Percentiles rank a stretch among this genome's conserved stretches.
These are phyloP conservation scores for Pseudogymnoascus sp. DNA, from an alignment of 2,329 filamentous ascomycete species.

Conservation along the genomic window DNA sequence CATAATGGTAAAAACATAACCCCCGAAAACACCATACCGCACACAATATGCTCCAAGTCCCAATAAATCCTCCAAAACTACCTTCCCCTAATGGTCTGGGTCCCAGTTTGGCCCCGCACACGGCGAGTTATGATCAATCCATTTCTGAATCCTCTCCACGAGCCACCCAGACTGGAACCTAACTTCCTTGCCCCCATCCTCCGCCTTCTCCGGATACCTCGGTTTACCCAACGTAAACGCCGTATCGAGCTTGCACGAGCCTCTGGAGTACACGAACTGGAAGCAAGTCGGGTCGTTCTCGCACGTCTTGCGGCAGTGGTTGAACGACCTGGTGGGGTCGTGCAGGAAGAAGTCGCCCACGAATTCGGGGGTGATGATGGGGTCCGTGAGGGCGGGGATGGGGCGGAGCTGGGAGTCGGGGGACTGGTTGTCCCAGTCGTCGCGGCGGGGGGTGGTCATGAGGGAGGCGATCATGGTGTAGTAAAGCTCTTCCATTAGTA, in stretches of 20 bases:
- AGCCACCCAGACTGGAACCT: conserved; percentile 11
- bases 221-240: conserved; percentile 13
- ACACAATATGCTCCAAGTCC: neutral
- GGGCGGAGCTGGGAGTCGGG: conserved; percentile 39
- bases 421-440: conserved; percentile 46
- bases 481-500: conserved; percentile 43
- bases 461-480: conserved; percentile 38
- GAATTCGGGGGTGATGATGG: neutral
- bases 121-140: neutral
- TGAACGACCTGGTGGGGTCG: conserved; percentile 33
- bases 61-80: neutral
- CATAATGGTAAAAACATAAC: neutral
- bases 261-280: conserved; percentile 27
- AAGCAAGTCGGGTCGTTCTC: conserved; percentile 28
- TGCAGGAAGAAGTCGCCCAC: conserved; percentile 29
- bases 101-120: neutral
- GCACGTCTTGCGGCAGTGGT: conserved; percentile 43
- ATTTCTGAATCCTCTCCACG: conserved; percentile 7
- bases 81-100: neutral
- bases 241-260: conserved; percentile 13
- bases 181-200: neutral
- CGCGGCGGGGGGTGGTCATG: conserved; percentile 31
- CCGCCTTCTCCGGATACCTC: neutral
- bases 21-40: neutral
- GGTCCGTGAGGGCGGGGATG: conserved; percentile 6